phyloP scores from a whole-genome alignment of 768 basidiomycete species.

The Naganishia vaughanmartiniae region DNA sequence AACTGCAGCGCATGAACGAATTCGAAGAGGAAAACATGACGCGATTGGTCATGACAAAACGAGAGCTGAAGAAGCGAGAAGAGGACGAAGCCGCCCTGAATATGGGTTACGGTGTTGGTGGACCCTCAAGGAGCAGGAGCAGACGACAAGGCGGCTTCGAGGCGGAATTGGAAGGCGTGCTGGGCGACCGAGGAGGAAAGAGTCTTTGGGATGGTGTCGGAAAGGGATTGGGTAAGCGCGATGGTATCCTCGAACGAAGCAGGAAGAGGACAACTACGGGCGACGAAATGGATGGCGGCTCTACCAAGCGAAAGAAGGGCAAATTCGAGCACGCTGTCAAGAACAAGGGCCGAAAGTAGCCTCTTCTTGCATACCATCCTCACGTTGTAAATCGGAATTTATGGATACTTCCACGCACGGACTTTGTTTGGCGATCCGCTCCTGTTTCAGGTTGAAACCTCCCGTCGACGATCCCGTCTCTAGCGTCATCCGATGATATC shows the following conservation, averaged over 20 bases:
- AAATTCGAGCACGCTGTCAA: slow-evolving; percentile 41
- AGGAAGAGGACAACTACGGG: slow-evolving; percentile 32
- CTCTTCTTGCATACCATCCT: too few relatives aligned
- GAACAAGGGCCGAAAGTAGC: slow-evolving; percentile 24
- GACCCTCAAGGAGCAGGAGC: slow-evolving; percentile 37
- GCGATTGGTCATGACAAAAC: slow-evolving; percentile 84
- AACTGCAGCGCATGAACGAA: slow-evolving; percentile 73
- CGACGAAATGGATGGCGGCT: slow-evolving; percentile 4
- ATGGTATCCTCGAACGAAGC: slow-evolving; percentile 34
- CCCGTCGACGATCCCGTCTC: too few relatives aligned
- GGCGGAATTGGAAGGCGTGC: slow-evolving; percentile 51
- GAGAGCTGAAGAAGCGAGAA: slow-evolving; percentile 66
- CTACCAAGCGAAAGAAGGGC: slow-evolving; percentile 37
- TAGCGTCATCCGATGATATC: too few relatives aligned
- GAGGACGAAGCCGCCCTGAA: slow-evolving; percentile 85
- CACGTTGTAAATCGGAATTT: not conserved
- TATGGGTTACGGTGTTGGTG: slow-evolving; percentile 60
- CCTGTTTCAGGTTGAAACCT: not conserved
- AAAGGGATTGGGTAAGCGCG: slow-evolving; percentile 36
- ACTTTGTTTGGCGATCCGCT: not conserved
- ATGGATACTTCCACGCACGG: not conserved
- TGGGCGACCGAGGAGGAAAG: slow-evolving; percentile 45
- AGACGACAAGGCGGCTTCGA: slow-evolving; percentile 50
- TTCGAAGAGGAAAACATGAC: slow-evolving; percentile 96
- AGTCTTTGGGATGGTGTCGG: slow-evolving; percentile 49